Conservation (phyloP, 441 rosid genomes). For the Omphalea diandra region DNA sequence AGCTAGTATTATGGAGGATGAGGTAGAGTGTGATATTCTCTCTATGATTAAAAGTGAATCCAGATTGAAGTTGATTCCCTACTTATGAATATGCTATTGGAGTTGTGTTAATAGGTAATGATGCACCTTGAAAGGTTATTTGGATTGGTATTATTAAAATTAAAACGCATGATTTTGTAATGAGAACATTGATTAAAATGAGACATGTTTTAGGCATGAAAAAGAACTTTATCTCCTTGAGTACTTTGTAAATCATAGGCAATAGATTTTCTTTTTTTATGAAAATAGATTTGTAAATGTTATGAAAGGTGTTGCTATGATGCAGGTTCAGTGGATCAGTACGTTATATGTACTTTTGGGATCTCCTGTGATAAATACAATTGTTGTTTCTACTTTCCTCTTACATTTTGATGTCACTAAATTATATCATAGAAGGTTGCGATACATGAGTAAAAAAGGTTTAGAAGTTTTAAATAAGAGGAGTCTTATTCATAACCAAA, state of each 20-base stretch:
- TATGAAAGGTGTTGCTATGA: not conserved
- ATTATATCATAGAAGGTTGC: not conserved
- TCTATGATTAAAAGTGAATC: not conserved
- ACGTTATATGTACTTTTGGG: not conserved
- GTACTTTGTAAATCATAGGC: not conserved
- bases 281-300: constrained; percentile 1
- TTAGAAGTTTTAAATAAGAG: not conserved
- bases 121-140: not conserved
- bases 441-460: not conserved
- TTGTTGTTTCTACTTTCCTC: not conserved
- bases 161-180: not conserved
- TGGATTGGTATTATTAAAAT: not conserved
- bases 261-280: not conserved
- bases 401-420: not conserved
- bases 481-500: not conserved
- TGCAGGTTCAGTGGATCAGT: not conserved
- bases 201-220: not conserved
- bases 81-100: not conserved
- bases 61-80: not conserved
- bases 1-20: not conserved
- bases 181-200: not conserved
- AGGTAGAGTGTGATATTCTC: not conserved
- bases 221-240: not conserved
- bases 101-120: not conserved
- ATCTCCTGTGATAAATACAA: too few relatives aligned